phyloP scores from a whole-genome alignment of 768 basidiomycete species.

The Calvatia gigantea region DNA sequence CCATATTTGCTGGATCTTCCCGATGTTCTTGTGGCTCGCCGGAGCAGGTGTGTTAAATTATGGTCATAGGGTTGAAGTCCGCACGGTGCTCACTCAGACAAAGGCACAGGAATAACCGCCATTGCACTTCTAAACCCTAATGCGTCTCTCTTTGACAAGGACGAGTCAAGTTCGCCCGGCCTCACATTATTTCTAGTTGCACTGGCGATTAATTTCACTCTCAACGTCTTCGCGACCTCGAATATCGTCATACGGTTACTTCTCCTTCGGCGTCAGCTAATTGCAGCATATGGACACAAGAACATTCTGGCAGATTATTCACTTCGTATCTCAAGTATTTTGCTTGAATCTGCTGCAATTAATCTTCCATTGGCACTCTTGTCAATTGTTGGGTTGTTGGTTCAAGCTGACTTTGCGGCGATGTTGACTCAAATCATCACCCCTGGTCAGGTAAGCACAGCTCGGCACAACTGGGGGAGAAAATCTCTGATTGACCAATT shows the following conservation, averaged over 20 bases:
- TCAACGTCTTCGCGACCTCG: not conserved
- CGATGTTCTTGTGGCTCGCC: not conserved
- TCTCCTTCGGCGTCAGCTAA: not conserved
- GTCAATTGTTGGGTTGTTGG: too few relatives aligned
- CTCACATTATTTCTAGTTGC: not conserved
- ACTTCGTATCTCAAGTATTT: not conserved
- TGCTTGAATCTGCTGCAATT: not conserved
- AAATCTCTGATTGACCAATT: too few relatives aligned
- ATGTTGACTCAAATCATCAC: not conserved
- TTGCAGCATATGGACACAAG: not conserved
- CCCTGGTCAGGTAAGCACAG: not conserved
- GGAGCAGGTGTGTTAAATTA: not conserved
- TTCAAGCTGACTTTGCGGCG: too few relatives aligned
- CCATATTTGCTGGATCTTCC: not conserved
- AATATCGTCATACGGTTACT: slow-evolving; percentile 2
- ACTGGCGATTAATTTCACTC: not conserved
- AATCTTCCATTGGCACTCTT: too few relatives aligned
- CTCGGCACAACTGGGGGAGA: not conserved
- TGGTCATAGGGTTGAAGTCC: not conserved
- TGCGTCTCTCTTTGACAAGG: not conserved
- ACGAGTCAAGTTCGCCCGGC: too few relatives aligned
- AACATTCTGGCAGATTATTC: not conserved
- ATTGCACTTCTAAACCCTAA: not conserved
- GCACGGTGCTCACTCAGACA: not conserved
- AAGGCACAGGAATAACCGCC: not conserved